Evolutionary conservation across 768 basidiomycete genomes (phyloP).

Genomic region (Collybia sp.): DNA sequence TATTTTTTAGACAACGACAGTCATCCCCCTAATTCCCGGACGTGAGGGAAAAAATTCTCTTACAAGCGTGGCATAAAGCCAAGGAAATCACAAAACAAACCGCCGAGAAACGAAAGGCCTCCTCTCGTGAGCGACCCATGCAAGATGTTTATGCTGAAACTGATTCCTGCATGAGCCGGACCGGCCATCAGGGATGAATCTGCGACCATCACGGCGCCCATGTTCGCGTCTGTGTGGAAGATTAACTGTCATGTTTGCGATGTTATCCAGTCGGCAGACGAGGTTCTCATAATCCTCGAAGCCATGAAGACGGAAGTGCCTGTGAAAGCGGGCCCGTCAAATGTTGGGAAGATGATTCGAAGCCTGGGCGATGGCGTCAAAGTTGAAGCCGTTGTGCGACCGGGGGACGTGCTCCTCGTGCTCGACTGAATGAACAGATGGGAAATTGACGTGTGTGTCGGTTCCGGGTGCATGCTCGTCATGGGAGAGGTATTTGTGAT

Average conservation of each 20-base stretch:
- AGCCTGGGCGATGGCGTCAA: slow-evolving; percentile 33
- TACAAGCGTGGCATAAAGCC: no score
- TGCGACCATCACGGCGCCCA: slow-evolving; percentile 22
- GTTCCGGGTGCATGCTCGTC: no score
- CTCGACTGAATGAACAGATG: slow-evolving; percentile 11
- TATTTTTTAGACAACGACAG: neutral
- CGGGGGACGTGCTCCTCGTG: slow-evolving; percentile 41
- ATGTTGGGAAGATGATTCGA: slow-evolving; percentile 37
- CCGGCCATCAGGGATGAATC: neutral
- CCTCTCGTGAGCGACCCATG: neutral
- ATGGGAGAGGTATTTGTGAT: no score
- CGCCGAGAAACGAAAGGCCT: no score
- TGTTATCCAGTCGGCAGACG: slow-evolving; percentile 31
- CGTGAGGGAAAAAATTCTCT: no score
- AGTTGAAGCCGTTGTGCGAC: slow-evolving; percentile 39
- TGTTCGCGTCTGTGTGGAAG: slow-evolving; percentile 48
- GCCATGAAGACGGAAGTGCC: slow-evolving; percentile 67
- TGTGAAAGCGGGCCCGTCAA: slow-evolving; percentile 37
- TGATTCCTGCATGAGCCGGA: neutral
- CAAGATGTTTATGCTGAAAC: neutral
- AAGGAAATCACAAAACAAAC: no score
- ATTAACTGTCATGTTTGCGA: slow-evolving; percentile 40
- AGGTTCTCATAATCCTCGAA: slow-evolving; percentile 47
- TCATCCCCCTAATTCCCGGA: no score
- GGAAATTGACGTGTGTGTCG: no score